Conservation (phyloP, 306 rosid species). For the Dicorynia guianensis region DNA sequence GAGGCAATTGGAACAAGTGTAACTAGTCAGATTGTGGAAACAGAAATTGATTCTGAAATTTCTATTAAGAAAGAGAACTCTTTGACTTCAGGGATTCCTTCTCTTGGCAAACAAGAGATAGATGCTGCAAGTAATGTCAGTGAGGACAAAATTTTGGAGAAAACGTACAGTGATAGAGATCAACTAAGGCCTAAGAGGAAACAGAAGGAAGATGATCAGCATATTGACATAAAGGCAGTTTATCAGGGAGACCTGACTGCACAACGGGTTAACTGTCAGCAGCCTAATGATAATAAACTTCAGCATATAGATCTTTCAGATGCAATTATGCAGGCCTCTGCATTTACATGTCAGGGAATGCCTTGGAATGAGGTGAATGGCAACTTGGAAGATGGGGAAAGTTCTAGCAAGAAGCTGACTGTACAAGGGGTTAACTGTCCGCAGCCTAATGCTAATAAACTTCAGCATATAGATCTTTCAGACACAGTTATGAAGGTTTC, state of each 20-base stretch:
- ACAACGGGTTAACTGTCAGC: slow-evolving; percentile 37
- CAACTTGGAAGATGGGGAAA: slow-evolving; percentile 44
- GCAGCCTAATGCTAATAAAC: slow-evolving; percentile 48
- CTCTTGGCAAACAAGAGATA: slow-evolving; percentile 42
- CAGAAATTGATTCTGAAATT: slow-evolving; percentile 44
- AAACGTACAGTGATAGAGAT: slow-evolving; percentile 48
- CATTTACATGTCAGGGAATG: slow-evolving; percentile 40
- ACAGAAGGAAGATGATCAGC: slow-evolving; percentile 46
- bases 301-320: slow-evolving; percentile 52
- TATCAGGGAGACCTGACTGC: slow-evolving; percentile 43
- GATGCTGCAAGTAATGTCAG: slow-evolving; percentile 38
- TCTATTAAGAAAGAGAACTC: slow-evolving; percentile 47
- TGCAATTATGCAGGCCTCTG: slow-evolving; percentile 46
- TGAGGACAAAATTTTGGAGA: slow-evolving; percentile 50
- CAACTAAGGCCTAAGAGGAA: slow-evolving; percentile 47
- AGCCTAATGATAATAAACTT: slow-evolving; percentile 49
- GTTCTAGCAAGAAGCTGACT: slow-evolving; percentile 62
- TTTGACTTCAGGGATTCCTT: slow-evolving; percentile 43
- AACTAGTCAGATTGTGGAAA: slow-evolving; percentile 41
- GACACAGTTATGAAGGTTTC: slow-evolving; percentile 50
- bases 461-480: slow-evolving; percentile 50
- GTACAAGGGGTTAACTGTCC: slow-evolving; percentile 38
- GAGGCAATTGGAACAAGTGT: slow-evolving; percentile 47
- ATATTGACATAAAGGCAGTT: slow-evolving; percentile 38
- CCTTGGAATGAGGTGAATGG: slow-evolving; percentile 58